Evolutionary conservation across 768 basidiomycete genomes (phyloP).

Genomic region (Naganishia friedmannii): DNA sequence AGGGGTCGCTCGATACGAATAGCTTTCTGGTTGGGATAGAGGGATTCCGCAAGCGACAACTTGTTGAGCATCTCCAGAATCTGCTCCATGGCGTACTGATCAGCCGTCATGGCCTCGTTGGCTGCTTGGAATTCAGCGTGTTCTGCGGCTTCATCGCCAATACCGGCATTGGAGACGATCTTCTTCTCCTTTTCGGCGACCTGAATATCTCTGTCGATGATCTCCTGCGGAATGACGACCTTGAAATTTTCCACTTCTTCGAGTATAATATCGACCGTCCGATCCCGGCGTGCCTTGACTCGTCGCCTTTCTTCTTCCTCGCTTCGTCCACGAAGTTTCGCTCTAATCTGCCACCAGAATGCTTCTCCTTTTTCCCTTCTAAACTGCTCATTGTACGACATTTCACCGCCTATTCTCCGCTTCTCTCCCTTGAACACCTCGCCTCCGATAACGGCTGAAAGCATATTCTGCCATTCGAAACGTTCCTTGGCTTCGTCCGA

Average conservation of each 20-base stretch:
- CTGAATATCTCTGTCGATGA: slow-evolving; percentile 26
- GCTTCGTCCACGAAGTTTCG: slow-evolving; percentile 73
- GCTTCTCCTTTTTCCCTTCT: slow-evolving; percentile 47
- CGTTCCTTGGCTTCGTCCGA: slow-evolving; percentile 74
- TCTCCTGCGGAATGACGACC: slow-evolving; percentile 55
- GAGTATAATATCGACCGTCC: slow-evolving; percentile 75
- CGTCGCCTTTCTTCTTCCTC: slow-evolving; percentile 76
- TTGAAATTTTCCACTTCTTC: slow-evolving; percentile 78
- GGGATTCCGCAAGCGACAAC: slow-evolving; percentile 75
- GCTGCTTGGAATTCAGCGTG: slow-evolving; percentile 64
- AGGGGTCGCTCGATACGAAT: slow-evolving; percentile 73
- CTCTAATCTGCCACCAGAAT: slow-evolving; percentile 86
- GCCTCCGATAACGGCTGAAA: slow-evolving; percentile 85
- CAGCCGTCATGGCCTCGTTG: slow-evolving; percentile 41
- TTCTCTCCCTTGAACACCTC: slow-evolving; percentile 95
- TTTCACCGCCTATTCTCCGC: slow-evolving; percentile 80
- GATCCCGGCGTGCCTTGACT: slow-evolving; percentile 76
- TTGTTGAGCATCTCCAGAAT: slow-evolving; percentile 61
- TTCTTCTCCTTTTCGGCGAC: slow-evolving; percentile 39
- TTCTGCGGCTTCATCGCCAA: slow-evolving; percentile 29
- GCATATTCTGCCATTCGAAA: slow-evolving; percentile 92
- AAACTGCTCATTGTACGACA: slow-evolving; percentile 59
- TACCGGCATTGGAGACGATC: slow-evolving; percentile 21
- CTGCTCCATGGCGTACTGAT: slow-evolving; percentile 46
- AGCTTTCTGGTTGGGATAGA: slow-evolving; percentile 79